Evolutionary conservation across 2,329 filamentous ascomycete genomes (phyloP).

Genomic region (Tolypocladium cylindrosporum): DNA sequence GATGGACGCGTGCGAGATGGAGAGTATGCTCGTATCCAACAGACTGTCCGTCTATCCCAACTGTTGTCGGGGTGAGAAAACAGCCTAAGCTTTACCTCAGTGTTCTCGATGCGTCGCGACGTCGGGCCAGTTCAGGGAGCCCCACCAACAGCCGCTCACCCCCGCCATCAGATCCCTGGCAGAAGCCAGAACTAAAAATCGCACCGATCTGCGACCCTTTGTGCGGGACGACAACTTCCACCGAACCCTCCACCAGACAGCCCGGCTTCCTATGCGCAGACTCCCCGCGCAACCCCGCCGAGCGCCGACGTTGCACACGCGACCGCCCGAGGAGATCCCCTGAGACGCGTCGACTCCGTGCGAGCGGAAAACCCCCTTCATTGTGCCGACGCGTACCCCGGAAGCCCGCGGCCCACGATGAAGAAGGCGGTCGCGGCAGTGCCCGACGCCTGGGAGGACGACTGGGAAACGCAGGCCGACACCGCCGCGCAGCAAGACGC

Average conservation of each 20-base stretch:
- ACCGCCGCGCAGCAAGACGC: slow-evolving; percentile 27
- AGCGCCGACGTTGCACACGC: slow-evolving; percentile 2
- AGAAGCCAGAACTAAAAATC: not conserved
- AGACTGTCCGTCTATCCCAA: not conserved
- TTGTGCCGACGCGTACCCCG: not conserved
- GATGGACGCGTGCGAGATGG: not conserved
- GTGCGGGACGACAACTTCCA: not conserved
- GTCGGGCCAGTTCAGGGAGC: not conserved
- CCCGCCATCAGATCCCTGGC: not conserved
- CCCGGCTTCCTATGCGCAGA: not conserved
- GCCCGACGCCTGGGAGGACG: slow-evolving; percentile 80
- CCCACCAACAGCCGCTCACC: not conserved
- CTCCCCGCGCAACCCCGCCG: not conserved
- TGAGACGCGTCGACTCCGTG: not conserved
- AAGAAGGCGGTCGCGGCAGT: slow-evolving; percentile 34
- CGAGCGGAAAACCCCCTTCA: not conserved
- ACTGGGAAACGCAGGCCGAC: slow-evolving; percentile 78
- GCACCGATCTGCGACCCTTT: not conserved
- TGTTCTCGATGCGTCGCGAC: not conserved
- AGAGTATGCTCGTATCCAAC: not conserved
- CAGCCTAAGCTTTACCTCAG: not conserved
- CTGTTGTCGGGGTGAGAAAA: not conserved
- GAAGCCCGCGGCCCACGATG: slow-evolving; percentile 29
- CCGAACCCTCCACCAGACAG: not conserved
- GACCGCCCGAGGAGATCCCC: not conserved